These are phyloP conservation scores for Annulohypoxylon truncatum DNA, from an alignment of 2,329 filamentous ascomycete species.

Conservation along the genomic window DNA sequence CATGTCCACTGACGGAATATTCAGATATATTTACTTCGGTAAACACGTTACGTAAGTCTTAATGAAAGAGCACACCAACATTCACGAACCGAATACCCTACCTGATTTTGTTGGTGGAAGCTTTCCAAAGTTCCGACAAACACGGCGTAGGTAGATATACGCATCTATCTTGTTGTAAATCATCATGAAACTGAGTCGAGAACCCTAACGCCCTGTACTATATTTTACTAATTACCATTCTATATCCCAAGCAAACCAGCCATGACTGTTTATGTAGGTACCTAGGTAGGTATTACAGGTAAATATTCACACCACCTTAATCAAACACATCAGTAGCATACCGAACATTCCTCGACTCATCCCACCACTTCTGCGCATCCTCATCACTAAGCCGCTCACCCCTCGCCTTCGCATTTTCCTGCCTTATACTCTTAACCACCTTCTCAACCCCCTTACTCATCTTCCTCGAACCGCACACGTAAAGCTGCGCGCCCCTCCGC, in stretches of 20 bases:
- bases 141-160: no score
- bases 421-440: conserved; percentile 39
- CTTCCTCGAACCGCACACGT: conserved; percentile 64
- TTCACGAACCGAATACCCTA: no score
- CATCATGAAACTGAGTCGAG: neutral
- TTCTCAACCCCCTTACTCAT: conserved; percentile 53
- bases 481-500: conserved; percentile 57
- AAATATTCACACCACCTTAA: neutral
- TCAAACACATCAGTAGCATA: conserved; percentile 35
- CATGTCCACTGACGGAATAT: neutral
- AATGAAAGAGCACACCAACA: no score
- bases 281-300: neutral
- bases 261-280: neutral
- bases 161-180: no score
- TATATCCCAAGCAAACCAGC: neutral
- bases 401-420: conserved; percentile 25
- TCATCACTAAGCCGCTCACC: conserved; percentile 24
- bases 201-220: neutral
- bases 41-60: no score
- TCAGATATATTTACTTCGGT: neutral
- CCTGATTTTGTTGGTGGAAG: no score
- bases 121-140: no score
- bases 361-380: conserved; percentile 30
- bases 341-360: conserved; percentile 31
- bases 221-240: neutral